Conservation (phyloP, 2,329 filamentous ascomycete species). For the Phyllosticta citribraziliensis region DNA sequence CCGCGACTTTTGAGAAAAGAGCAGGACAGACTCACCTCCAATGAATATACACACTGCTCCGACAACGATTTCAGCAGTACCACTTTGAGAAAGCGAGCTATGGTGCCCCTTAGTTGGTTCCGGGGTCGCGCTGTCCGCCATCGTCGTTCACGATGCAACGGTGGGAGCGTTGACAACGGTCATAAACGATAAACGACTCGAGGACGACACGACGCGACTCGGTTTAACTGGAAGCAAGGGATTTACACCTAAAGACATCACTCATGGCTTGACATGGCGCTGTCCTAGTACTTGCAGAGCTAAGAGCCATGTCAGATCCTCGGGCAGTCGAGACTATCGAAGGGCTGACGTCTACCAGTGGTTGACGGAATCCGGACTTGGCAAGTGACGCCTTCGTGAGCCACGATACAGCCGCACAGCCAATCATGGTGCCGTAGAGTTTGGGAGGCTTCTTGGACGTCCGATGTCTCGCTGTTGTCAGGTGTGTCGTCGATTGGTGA, state of each 20-base stretch:
- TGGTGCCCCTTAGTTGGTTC: neutral
- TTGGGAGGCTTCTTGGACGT: neutral
- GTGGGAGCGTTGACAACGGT: neutral
- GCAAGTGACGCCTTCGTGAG: neutral
- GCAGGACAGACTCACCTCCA: neutral
- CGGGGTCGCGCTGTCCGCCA: neutral
- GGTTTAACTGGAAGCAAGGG: neutral
- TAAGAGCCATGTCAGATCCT: neutral
- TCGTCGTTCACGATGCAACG: neutral
- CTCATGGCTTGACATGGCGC: neutral
- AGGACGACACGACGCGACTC: neutral
- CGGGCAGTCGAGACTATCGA: neutral
- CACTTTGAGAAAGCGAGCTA: neutral
- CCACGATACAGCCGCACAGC: neutral
- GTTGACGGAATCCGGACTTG: neutral
- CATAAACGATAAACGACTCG: neutral
- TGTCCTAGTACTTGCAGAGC: neutral
- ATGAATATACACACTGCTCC: neutral
- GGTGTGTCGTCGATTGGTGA: neutral
- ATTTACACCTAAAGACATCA: neutral
- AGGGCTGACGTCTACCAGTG: neutral
- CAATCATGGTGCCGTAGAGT: neutral
- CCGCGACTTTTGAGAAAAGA: neutral
- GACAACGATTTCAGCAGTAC: neutral
- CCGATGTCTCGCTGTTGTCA: neutral